Conservation (phyloP, 176 grass and related monocot species). For the Pharus latifolius region DNA sequence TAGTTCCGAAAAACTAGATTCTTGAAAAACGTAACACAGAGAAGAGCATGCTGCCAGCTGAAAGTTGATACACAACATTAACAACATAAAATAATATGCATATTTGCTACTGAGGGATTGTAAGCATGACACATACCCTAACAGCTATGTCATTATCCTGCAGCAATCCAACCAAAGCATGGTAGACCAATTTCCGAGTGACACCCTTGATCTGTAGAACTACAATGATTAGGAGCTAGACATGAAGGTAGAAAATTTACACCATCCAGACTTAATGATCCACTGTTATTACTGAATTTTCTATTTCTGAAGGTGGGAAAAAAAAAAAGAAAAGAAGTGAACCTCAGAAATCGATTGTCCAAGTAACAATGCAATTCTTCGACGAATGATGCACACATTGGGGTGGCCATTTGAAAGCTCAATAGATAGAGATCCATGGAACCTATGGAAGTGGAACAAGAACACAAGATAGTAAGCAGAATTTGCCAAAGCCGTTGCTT, state of each 20-base stretch:
- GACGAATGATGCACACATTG: conserved; percentile 85
- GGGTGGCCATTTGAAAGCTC: conserved; percentile 92
- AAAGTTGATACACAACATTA: conserved; percentile 33
- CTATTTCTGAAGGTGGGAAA: conserved; percentile 14
- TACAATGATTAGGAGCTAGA: conserved; percentile 31
- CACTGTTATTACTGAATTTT: neutral
- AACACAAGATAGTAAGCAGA: neutral
- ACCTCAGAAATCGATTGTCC: conserved; percentile 99
- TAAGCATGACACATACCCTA: conserved; percentile 47
- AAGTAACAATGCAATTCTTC: conserved; percentile 87
- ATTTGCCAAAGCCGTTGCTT: neutral
- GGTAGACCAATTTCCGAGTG: conserved; percentile 78
- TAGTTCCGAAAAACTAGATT: conserved; percentile 87
- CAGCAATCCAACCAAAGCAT: conserved; percentile 84
- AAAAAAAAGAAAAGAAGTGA: conserved; percentile 19
- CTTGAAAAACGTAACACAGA: conserved; percentile 93
- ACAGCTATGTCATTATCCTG: conserved; percentile 79
- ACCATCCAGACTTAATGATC: neutral
- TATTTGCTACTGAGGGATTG: neutral
- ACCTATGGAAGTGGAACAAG: conserved; percentile 46
- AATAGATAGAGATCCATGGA: conserved; percentile 70
- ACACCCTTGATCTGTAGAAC: conserved; percentile 82
- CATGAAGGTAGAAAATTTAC: neutral
- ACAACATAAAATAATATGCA: conserved; percentile 34
- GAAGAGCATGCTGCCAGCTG: conserved; percentile 95